These are phyloP conservation scores for Diaporthe vexans DNA, from an alignment of 2,329 filamentous ascomycete genomes.

Conservation along the genomic window DNA sequence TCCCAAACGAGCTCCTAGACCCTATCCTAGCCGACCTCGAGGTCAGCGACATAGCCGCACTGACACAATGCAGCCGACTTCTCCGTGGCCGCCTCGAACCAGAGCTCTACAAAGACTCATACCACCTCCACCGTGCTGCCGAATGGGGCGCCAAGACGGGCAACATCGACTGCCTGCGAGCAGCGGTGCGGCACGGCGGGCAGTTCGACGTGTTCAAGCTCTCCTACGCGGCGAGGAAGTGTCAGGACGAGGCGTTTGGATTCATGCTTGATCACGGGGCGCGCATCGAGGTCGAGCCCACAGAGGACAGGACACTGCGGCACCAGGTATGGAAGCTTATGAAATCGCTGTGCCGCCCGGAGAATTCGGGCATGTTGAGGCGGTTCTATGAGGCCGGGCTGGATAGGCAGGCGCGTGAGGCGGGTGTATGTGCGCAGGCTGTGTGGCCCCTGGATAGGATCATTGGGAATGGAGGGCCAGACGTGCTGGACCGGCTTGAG, in stretches of 20 bases:
- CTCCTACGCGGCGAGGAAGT: not conserved
- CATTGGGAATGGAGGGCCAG: not conserved
- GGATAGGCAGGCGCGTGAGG: not conserved
- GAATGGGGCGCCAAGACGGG: not conserved
- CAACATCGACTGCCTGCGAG: not conserved
- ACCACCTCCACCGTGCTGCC: not conserved
- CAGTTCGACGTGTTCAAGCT: slow-evolving; percentile 3
- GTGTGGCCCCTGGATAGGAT: slow-evolving; percentile 2
- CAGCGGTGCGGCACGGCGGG: not conserved
- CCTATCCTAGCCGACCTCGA: not conserved
- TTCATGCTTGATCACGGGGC: slow-evolving; percentile 6
- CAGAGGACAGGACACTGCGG: not conserved
- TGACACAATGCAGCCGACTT: not conserved
- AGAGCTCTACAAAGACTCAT: not conserved
- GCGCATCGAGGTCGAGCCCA: not conserved
- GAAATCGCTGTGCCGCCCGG: not conserved
- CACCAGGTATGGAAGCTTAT: slow-evolving; percentile 4
- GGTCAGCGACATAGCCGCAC: not conserved
- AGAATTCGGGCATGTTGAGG: not conserved
- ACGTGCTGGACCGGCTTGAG: not conserved
- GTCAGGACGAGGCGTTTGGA: not conserved
- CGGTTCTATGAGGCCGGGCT: not conserved
- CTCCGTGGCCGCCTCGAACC: not conserved
- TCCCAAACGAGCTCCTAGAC: slow-evolving; percentile 7
- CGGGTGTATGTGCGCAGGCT: not conserved